Evolutionary conservation across 306 rosid genomes (phyloP).

Genomic region (Medicago ruthenica): DNA sequence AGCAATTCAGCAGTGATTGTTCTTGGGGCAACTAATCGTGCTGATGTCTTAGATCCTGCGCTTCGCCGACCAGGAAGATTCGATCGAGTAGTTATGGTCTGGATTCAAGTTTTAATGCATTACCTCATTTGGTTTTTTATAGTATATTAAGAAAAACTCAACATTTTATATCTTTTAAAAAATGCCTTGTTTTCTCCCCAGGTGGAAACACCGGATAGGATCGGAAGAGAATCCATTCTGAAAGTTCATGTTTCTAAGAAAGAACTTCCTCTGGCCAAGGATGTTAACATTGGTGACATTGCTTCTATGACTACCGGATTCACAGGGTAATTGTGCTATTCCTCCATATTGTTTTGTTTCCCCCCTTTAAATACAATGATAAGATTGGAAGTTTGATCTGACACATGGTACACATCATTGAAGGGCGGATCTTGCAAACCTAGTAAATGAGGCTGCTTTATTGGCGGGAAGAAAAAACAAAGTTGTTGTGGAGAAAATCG

Average conservation of each 20-base stretch:
- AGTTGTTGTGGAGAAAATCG: constrained; percentile 83
- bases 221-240: constrained; percentile 89
- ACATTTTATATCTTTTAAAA: constrained; percentile 1
- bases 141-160: constrained; percentile 5
- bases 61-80: constrained; percentile 99
- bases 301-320: constrained; percentile 99
- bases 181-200: constrained; percentile 40
- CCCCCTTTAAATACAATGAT: constrained; percentile 34
- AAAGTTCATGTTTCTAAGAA: constrained; percentile 86
- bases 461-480: constrained; percentile 92
- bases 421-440: constrained; percentile 98
- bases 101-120: constrained; percentile 45
- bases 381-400: constrained; percentile 26
- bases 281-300: constrained; percentile 69
- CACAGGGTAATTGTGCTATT: constrained; percentile 73
- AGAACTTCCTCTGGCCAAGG: constrained; percentile 90
- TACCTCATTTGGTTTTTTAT: constrained; percentile 39
- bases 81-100: constrained; percentile 94
- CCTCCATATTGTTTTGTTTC: constrained; percentile 7
- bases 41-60: constrained; percentile 96
- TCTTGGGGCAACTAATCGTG: constrained; percentile 98
- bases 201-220: constrained; percentile 97
- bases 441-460: constrained; percentile 97
- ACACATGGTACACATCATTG: constrained; percentile 37
- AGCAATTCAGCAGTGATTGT: constrained; percentile 96